Base-by-base conservation (phyloP, 1,284 basidiomycete genomes). In the Apiotrichum laibachii region DNA sequence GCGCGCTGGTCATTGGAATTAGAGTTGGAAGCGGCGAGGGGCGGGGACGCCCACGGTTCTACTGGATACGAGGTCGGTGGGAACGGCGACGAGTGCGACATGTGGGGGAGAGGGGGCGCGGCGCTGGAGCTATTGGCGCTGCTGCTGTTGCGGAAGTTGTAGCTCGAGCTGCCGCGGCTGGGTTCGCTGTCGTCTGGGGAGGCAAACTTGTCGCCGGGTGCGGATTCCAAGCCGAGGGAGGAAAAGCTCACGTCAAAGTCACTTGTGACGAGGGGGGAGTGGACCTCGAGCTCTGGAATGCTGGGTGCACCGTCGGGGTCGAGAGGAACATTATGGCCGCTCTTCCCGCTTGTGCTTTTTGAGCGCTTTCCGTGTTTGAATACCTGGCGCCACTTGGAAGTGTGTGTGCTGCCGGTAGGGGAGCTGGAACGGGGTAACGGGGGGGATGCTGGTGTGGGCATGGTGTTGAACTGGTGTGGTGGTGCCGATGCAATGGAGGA, bases 251-350 rank as follows among this genome's bases (percentile, higher is more conserved):
- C 48, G 12, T 63, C 59, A 37, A 63, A 60, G 19, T 63, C 62
- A 48, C 51, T 42, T 12, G 57, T 19, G 22, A 60, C 53, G 42
- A 56, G 53, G 18, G 57, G 55, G 5, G 59, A 35, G 33, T 62
- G 60, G 10, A 60, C 46, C 15, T 60, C 60, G 15, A 65, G 52
- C 33, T 62, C 60, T 12, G 63, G 63, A 39, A 65, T 57, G 18
- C 53, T 53, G 2, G 63, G 63, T 1, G 56, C 55, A 3, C 39
- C 31, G 16, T 54, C 59, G 33, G 12, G 46, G 10, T 42, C 49
- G 7, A 31, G 19, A 37, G 40, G 48, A 46, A 35, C 33, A 44
- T 40, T 43, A 19, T 48, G 40, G 18, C 39, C 19, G 18, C 35
- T 26, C 15, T 50, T 50, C 10, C 49, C 49, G 31, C 35, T 39